Evolutionary conservation across 495 filamentous ascomycete genomes (phyloP).

Genomic region (Lasiosphaeria hispida): DNA sequence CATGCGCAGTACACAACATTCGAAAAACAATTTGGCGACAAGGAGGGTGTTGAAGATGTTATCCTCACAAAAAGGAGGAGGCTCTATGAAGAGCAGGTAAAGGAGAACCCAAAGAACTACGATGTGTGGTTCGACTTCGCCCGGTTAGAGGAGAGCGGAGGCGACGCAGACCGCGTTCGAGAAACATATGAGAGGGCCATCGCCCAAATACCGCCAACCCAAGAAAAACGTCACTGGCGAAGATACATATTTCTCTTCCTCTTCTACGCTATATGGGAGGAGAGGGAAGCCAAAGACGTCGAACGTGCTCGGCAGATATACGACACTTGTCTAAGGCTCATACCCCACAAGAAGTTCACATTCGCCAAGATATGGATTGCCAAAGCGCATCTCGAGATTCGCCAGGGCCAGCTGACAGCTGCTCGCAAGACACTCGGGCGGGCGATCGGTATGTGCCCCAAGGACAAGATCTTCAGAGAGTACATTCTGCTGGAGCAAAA

Average conservation of each 20-base stretch:
- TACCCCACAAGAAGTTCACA: slow-evolving; percentile 96
- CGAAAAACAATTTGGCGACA: slow-evolving; percentile 96
- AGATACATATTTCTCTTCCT: slow-evolving; percentile 97
- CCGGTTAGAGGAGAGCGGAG: slow-evolving; percentile 79
- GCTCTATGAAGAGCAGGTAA: slow-evolving; percentile 91
- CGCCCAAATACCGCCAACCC: slow-evolving; percentile 90
- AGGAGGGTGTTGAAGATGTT: slow-evolving; percentile 91
- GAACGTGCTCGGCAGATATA: slow-evolving; percentile 87
- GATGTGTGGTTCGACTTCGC: slow-evolving; percentile 97
- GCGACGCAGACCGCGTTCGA: slow-evolving; percentile 75
- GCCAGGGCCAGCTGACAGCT: slow-evolving; percentile 72
- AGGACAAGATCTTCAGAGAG: slow-evolving; percentile 89
- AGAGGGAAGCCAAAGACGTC: slow-evolving; percentile 75
- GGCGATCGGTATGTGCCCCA: slow-evolving; percentile 91
- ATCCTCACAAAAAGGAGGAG: slow-evolving; percentile 89
- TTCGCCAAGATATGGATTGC: slow-evolving; percentile 96
- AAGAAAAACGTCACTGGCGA: slow-evolving; percentile 96
- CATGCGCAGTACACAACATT: slow-evolving; percentile 96
- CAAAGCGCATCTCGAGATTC: slow-evolving; percentile 89
- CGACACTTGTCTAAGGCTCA: slow-evolving; percentile 77
- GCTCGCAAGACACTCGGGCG: slow-evolving; percentile 86
- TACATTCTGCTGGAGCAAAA: slow-evolving; percentile 91
- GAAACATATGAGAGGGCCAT: slow-evolving; percentile 96
- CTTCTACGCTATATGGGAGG: slow-evolving; percentile 95
- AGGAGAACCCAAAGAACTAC: slow-evolving; percentile 91